Conservation (phyloP, 1,284 basidiomycete species). For the Xerocomus amazonicus region DNA sequence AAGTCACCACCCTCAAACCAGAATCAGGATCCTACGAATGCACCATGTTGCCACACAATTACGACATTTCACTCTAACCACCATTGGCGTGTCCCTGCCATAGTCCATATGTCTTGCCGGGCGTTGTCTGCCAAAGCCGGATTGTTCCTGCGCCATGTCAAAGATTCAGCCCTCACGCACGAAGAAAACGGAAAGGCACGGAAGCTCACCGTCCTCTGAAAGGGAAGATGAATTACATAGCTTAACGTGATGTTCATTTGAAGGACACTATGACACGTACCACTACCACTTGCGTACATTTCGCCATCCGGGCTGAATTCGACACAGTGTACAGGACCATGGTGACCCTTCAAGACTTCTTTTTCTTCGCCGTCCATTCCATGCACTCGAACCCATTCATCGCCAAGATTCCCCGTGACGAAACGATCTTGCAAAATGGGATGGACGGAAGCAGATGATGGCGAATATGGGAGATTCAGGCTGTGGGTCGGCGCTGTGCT, state of each 20-base stretch:
- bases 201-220: conserved; percentile 65
- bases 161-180: conserved; percentile 3
- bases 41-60: conserved; percentile 4
- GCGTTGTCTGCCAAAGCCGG: conserved; percentile 93
- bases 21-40: conserved; percentile 13
- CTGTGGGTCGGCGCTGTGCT: conserved; percentile 57
- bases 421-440: conserved; percentile 87
- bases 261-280: conserved; percentile 45
- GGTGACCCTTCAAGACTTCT: conserved; percentile 95
- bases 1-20: conserved; percentile 13
- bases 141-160: conserved; percentile 66
- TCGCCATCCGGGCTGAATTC: conserved; percentile 98
- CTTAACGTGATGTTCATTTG: conserved; percentile 13
- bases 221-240: conserved; percentile 13
- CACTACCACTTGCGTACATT: conserved; percentile 94
- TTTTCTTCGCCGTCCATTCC: conserved; percentile 86
- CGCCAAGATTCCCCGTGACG: conserved; percentile 84
- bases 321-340: conserved; percentile 94
- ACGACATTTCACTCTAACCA: conserved; percentile 30
- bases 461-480: conserved; percentile 74
- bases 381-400: conserved; percentile 97
- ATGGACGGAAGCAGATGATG: conserved; percentile 91
- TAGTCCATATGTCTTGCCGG: conserved; percentile 89
- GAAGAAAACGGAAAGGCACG: not conserved
- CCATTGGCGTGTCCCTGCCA: conserved; percentile 76